phyloP scores from a whole-genome alignment of 371 early-diverging fungal genomes.

The Nematocida ironsii region DNA sequence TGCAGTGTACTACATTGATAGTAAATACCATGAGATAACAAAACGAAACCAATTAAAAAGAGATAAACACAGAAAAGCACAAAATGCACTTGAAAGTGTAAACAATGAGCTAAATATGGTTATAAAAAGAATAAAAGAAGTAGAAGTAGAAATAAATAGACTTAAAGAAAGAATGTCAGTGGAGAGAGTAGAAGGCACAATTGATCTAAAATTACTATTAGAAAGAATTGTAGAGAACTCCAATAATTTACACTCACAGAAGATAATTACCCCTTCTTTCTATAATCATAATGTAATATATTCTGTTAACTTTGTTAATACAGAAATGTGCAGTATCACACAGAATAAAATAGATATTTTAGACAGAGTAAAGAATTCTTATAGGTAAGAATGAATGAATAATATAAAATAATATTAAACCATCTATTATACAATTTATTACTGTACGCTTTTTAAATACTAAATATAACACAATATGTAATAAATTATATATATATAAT shows the following conservation, averaged over 20 bases:
- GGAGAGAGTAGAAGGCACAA: neutral
- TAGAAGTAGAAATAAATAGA: neutral
- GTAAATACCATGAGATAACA: constrained; percentile 12
- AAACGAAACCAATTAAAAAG: neutral
- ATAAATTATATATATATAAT: too few species aligned
- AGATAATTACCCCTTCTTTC: neutral
- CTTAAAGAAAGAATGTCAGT: constrained; percentile 10
- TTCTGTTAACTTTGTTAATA: constrained; percentile 5
- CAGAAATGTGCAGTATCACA: neutral
- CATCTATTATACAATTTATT: too few species aligned
- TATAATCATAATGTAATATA: neutral
- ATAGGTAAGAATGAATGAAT: neutral
- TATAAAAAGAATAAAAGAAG: constrained; percentile 8
- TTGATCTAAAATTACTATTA: constrained; percentile 18
- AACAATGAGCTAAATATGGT: constrained; percentile 8
- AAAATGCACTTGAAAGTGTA: neutral
- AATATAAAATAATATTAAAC: too few species aligned
- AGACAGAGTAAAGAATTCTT: constrained; percentile 1
- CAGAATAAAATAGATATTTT: constrained; percentile 4
- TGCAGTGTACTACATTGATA: constrained; percentile 38
- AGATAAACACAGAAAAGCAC: neutral
- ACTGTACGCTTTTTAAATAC: too few species aligned
- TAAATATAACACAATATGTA: too few species aligned
- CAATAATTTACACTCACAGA: neutral
- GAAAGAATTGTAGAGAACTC: constrained; percentile 12